These are phyloP conservation scores for Lepiota brunneoincarnata DNA, from an alignment of 768 basidiomycete species.

Conservation along the genomic window DNA sequence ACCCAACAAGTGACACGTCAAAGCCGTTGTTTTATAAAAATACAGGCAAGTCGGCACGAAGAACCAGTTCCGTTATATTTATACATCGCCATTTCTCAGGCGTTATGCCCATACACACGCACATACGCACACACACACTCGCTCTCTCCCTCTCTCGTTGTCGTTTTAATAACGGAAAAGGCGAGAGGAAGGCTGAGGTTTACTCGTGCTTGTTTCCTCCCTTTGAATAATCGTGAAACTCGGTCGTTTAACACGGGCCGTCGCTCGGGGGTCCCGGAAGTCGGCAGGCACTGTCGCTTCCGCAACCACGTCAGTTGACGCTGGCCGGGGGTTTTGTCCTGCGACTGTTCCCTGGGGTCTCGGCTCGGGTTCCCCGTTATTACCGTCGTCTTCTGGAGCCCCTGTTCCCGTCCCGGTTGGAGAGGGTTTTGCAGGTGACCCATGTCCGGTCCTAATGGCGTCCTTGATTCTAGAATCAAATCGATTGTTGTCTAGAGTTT, in stretches of 20 bases:
- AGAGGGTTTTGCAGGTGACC: constrained; percentile 12
- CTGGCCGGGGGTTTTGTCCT: too few species aligned
- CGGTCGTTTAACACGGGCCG: constrained; percentile 31
- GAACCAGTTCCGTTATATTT: background rate
- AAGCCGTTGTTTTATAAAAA: background rate
- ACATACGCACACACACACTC: too few species aligned
- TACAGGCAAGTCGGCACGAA: background rate
- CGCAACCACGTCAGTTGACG: constrained; percentile 9
- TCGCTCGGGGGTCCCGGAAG: constrained; percentile 29
- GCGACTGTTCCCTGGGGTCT: background rate
- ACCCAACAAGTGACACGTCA: too few species aligned
- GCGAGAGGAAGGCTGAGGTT: constrained; percentile 19
- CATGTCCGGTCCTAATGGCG: constrained; percentile 31
- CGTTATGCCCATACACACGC: background rate
- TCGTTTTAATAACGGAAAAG: constrained; percentile 23
- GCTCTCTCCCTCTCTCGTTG: too few species aligned
- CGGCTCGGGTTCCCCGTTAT: background rate
- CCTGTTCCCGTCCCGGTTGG: background rate
- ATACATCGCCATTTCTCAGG: background rate
- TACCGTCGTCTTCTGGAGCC: background rate
- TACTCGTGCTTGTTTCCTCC: background rate
- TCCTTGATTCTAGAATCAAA: constrained; percentile 63
- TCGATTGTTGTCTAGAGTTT: constrained; percentile 48
- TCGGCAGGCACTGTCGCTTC: constrained; percentile 14
- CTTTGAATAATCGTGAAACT: constrained; percentile 17